A percentile compares a stretch with the other conserved stretches of the same genome.
phyloP scores from a whole-genome alignment of 805 yeast species.

The Lipomyces yamadae region DNA sequence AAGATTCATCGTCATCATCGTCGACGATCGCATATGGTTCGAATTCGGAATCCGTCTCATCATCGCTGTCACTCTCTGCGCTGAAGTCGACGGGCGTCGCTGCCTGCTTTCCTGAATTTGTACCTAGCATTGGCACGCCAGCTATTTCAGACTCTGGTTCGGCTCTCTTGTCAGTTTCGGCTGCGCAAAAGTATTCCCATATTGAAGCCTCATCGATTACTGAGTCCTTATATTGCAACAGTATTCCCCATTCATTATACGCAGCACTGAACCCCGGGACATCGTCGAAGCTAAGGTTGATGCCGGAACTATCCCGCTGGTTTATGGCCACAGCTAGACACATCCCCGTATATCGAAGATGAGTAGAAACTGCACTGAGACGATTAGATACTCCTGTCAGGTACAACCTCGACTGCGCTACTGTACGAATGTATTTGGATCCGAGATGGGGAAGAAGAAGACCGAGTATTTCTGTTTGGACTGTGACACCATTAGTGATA shows the following conservation, averaged over 20 bases:
- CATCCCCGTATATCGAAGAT: slow-evolving; percentile 60
- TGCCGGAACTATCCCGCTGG: slow-evolving; percentile 35
- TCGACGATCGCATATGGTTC: slow-evolving; percentile 40
- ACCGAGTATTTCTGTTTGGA: slow-evolving; percentile 19
- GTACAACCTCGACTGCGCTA: slow-evolving; percentile 49
- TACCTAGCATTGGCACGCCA: neutral
- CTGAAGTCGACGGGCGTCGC: slow-evolving; percentile 22
- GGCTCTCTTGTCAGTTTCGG: slow-evolving; percentile 1
- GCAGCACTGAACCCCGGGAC: slow-evolving; percentile 38
- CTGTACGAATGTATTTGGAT: slow-evolving; percentile 4
- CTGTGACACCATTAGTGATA: neutral
- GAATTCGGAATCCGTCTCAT: slow-evolving; percentile 44
- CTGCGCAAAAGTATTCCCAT: slow-evolving; percentile 35
- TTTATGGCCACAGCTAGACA: slow-evolving; percentile 56
- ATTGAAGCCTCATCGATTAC: slow-evolving; percentile 17
- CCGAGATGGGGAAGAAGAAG: slow-evolving; percentile 24
- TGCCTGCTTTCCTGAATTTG: slow-evolving; percentile 17
- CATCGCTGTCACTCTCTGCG: slow-evolving; percentile 41
- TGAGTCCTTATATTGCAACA: slow-evolving; percentile 22
- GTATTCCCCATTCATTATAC: slow-evolving; percentile 30
- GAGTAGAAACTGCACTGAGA: slow-evolving; percentile 55
- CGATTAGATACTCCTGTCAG: slow-evolving; percentile 59
- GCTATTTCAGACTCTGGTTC: neutral
- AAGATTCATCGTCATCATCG: slow-evolving; percentile 50
- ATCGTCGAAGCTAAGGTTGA: slow-evolving; percentile 41